Evolutionary conservation across 768 basidiomycete species (phyloP).

Genomic region (Rhodotorula paludigena): DNA sequence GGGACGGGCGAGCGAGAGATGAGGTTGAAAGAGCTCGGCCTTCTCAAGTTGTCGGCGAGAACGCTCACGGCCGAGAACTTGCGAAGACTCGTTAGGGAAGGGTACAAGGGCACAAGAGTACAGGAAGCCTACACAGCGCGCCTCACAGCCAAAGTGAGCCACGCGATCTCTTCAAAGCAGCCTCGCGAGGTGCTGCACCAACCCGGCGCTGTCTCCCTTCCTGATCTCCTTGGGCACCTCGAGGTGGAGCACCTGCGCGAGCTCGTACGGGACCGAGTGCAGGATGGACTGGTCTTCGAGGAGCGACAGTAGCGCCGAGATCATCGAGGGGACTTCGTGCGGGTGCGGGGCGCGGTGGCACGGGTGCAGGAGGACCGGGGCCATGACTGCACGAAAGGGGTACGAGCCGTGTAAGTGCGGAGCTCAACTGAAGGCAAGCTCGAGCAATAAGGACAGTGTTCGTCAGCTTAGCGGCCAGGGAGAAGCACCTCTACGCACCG

Average conservation of each 20-base stretch:
- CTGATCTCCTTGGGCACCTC: constrained; percentile 5
- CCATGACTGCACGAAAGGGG: constrained; percentile 22
- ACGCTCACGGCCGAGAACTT: too few relatives aligned
- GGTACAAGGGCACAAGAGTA: too few relatives aligned
- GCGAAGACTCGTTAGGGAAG: too few relatives aligned
- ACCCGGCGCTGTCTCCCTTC: neutral
- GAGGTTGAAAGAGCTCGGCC: too few relatives aligned
- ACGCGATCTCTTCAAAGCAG: neutral
- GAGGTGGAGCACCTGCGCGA: constrained; percentile 25
- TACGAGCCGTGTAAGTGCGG: neutral
- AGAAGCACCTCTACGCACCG: constrained; percentile 1
- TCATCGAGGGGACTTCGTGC: constrained; percentile 17
- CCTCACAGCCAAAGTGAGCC: neutral
- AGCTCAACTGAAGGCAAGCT: neutral
- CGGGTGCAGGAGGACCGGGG: constrained; percentile 24
- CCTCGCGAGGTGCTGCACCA: constrained; percentile 4
- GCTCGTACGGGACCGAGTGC: constrained; percentile 29
- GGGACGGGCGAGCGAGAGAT: too few relatives aligned
- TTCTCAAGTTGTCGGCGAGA: too few relatives aligned
- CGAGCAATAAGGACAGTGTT: too few relatives aligned
- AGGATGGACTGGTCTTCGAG: constrained; percentile 33
- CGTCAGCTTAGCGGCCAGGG: neutral
- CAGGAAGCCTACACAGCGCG: too few relatives aligned
- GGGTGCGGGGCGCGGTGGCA: constrained; percentile 13
- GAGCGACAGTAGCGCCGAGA: constrained; percentile 22